phyloP scores from a whole-genome alignment of 306 rosid species.

The Fagus sylvatica region DNA sequence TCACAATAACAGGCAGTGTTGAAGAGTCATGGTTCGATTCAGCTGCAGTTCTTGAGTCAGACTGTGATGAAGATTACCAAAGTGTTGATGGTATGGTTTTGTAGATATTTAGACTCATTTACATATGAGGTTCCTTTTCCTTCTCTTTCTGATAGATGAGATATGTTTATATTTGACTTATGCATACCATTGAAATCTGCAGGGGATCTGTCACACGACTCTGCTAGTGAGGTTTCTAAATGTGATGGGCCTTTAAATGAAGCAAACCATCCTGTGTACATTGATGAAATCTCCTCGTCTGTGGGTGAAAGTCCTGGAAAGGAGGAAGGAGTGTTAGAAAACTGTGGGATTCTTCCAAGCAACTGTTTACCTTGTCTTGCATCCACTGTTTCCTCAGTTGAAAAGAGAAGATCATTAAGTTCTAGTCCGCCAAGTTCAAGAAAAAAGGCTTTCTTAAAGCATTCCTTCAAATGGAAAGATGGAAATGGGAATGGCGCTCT shows the following conservation, averaged over 20 bases:
- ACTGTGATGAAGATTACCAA: slow-evolving; percentile 84
- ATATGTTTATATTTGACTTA: not conserved
- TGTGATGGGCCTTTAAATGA: slow-evolving; percentile 41
- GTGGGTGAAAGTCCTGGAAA: slow-evolving; percentile 60
- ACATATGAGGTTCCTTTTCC: slow-evolving; percentile 3
- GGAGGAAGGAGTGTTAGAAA: slow-evolving; percentile 64
- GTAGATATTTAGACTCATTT: not conserved
- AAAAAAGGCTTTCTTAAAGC: slow-evolving; percentile 62
- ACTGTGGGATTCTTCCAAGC: slow-evolving; percentile 86
- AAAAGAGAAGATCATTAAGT: slow-evolving; percentile 75
- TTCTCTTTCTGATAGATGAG: not conserved
- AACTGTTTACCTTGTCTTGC: slow-evolving; percentile 91
- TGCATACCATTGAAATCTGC: slow-evolving; percentile 25
- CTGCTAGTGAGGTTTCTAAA: slow-evolving; percentile 37
- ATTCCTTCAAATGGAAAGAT: slow-evolving; percentile 74
- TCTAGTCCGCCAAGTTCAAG: slow-evolving; percentile 79
- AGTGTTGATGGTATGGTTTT: slow-evolving; percentile 77
- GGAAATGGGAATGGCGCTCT: slow-evolving; percentile 58
- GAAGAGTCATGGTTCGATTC: slow-evolving; percentile 94
- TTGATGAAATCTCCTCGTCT: slow-evolving; percentile 69
- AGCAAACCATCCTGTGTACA: slow-evolving; percentile 67
- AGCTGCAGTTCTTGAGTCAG: slow-evolving; percentile 65
- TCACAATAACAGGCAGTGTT: slow-evolving; percentile 45
- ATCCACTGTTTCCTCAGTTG: slow-evolving; percentile 60
- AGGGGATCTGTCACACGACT: slow-evolving; percentile 31